Base-by-base conservation (phyloP, 2,329 filamentous ascomycete species). In the Exophiala lecanii-corni region DNA sequence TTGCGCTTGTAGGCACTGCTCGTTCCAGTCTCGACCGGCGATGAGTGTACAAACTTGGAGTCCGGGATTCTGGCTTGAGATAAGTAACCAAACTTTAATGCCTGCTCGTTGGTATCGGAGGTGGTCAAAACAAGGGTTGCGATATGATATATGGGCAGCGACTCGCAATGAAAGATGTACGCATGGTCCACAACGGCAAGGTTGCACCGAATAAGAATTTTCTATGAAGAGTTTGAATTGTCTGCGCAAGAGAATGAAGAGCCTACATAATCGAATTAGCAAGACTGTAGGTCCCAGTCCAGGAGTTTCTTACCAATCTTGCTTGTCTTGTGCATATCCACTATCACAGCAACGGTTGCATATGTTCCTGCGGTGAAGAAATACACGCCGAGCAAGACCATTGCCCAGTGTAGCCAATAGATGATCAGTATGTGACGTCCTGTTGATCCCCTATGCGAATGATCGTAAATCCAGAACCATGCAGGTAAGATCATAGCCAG, bases 401-500 rank as follows among this genome's bases (percentile, higher is more conserved):
- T 45, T 1, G 67, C 45, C 5, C 62, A 55, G 54, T 74, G 70
- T 6, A 71, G 54, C 35, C 53, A 57, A 47, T 66, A 74, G 19
- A 64, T 50, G 1, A 57, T 43, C 53, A 65, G 63, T 45, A 65
- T 60, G 39, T 50, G 37, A 1, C 57, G 5, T 2, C 39, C 59
- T 0, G 70, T 69, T 21, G 54, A 63, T 47, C 60, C 59, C 53
- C 70, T 71, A 18, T 64, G 43, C 5, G 54, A 50, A 46, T 75
- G 67, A 42, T 74, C 73, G 50, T 72, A 67, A 3, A 76, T 51
- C 74, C 74, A 78, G 2, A 77, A 48, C 62, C 64, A 71, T 0
- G 68, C 72, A 0, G 72, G 73, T 3, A 76, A 55, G 1, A 61
- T 61, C 13, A 77, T 62, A 2, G 69, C 70, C 35, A 78, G 47